Evolutionary conservation across 441 rosid genomes (phyloP).

Genomic region (Breynia disticha): DNA sequence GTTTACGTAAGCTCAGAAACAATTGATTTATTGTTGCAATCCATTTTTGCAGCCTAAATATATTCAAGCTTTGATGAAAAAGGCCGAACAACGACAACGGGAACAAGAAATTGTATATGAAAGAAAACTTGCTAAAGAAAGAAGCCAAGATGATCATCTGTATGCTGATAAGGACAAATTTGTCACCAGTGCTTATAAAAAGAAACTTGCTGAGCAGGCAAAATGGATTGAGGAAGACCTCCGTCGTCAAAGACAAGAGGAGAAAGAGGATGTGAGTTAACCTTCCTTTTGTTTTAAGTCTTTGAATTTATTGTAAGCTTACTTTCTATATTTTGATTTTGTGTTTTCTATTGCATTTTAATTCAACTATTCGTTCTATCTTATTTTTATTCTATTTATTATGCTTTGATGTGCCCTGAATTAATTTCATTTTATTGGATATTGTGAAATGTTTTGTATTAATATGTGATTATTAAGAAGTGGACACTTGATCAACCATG

Average conservation of each 20-base stretch:
- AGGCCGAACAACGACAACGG: slow-evolving; percentile 55
- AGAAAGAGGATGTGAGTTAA: slow-evolving; percentile 75
- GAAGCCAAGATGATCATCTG: slow-evolving; percentile 77
- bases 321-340: too few species aligned
- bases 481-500: too few species aligned
- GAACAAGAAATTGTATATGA: slow-evolving; percentile 76
- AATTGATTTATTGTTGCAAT: slow-evolving; percentile 2
- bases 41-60: slow-evolving; percentile 58
- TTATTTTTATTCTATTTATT: too few species aligned
- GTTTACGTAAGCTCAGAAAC: not conserved
- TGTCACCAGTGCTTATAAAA: slow-evolving; percentile 65
- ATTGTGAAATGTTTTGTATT: too few species aligned
- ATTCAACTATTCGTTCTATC: too few species aligned
- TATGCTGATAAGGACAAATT: slow-evolving; percentile 79
- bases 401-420: too few species aligned
- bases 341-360: too few species aligned
- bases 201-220: slow-evolving; percentile 79
- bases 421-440: too few species aligned
- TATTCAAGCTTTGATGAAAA: slow-evolving; percentile 48
- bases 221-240: slow-evolving; percentile 74
- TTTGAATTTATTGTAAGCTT: not conserved
- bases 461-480: too few species aligned
- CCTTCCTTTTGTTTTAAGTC: not conserved
- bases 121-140: slow-evolving; percentile 77
- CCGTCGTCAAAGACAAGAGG: slow-evolving; percentile 62